Evolutionary conservation across 768 basidiomycete species (phyloP).

Genomic region (Pisolithus marmoratus): DNA sequence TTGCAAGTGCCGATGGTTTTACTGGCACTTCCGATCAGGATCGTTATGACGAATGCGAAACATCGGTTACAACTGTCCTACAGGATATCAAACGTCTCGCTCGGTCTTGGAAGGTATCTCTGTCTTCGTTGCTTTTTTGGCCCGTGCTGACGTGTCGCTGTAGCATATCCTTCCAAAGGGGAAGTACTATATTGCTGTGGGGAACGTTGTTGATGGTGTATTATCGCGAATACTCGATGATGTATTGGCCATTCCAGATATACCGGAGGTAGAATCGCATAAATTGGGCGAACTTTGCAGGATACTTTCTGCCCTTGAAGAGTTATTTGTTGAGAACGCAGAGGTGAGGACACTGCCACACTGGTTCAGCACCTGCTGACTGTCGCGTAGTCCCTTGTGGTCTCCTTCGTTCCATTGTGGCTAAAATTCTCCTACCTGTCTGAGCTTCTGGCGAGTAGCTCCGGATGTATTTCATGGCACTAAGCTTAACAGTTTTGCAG

Average conservation of each 20-base stretch:
- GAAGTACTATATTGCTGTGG: constrained; percentile 69
- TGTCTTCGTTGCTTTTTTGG: background rate
- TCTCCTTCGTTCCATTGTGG: constrained; percentile 88
- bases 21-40: constrained; percentile 63
- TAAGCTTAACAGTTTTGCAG: constrained; percentile 33
- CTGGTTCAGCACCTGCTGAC: background rate
- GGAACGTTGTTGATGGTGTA: constrained; percentile 62
- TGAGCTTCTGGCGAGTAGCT: constrained; percentile 70
- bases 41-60: constrained; percentile 73
- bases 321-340: constrained; percentile 65
- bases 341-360: constrained; percentile 36
- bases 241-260: constrained; percentile 74
- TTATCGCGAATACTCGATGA: constrained; percentile 65
- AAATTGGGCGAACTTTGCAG: constrained; percentile 77
- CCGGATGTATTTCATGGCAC: background rate
- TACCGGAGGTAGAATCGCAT: constrained; percentile 83
- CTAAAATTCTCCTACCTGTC: constrained; percentile 92
- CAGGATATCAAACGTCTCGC: constrained; percentile 59
- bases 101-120: constrained; percentile 66
- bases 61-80: constrained; percentile 54
- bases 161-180: constrained; percentile 66
- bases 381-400: constrained; percentile 55
- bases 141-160: constrained; percentile 1
- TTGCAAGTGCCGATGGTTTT: constrained; percentile 60
- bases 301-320: constrained; percentile 74